Base-by-base conservation (phyloP, 495 filamentous ascomycete species). In the Hyaloscypha finlandica region DNA sequence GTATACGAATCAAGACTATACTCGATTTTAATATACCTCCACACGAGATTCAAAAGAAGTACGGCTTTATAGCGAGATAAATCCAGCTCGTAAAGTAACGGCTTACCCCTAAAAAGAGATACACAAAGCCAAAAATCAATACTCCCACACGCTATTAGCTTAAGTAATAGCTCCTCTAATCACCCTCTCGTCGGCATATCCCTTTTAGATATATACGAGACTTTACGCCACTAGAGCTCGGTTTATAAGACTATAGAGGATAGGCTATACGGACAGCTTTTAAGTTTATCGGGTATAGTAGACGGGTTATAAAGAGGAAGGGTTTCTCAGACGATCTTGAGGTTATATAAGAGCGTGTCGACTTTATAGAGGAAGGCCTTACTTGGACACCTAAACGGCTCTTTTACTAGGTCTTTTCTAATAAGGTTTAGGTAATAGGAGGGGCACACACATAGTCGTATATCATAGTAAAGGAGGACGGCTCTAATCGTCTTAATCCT, bases 291-390 rank as follows among this genome's bases (percentile, higher is more conserved):
- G 58, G 58, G 14, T 60, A 37, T 32, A 31, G 31, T 8, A 22
- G 58, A 9, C 58, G 58, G 9, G 20, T 19, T 3, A 12, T 31
- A 37, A 22, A 42, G 4, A 60, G 22, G 33, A 60, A 60, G 33
- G 58, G 58, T 3, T 60, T 60, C 31, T 60, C 58, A 8, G 58
- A 60, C 30, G 58, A 60, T 42, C n/a, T n/a, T n/a, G n/a, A n/a
- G n/a, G n/a, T n/a, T n/a, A n/a, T n/a, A n/a, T n/a, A n/a, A n/a
- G n/a, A n/a, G n/a, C n/a, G n/a, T n/a, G n/a, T n/a, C n/a, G n/a
- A n/a, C n/a, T n/a, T n/a, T n/a, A n/a, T n/a, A n/a, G n/a, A n/a
- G n/a, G n/a, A n/a, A n/a, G n/a, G n/a, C n/a, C n/a, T n/a, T n/a
- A n/a, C n/a, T n/a, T n/a, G n/a, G n/a, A n/a, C n/a, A n/a, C n/a